Percentiles rank a stretch among this genome's conserved stretches.
phyloP scores from a whole-genome alignment of 1,284 basidiomycete species.

The Cutaneotrichosporon arboriforme region DNA sequence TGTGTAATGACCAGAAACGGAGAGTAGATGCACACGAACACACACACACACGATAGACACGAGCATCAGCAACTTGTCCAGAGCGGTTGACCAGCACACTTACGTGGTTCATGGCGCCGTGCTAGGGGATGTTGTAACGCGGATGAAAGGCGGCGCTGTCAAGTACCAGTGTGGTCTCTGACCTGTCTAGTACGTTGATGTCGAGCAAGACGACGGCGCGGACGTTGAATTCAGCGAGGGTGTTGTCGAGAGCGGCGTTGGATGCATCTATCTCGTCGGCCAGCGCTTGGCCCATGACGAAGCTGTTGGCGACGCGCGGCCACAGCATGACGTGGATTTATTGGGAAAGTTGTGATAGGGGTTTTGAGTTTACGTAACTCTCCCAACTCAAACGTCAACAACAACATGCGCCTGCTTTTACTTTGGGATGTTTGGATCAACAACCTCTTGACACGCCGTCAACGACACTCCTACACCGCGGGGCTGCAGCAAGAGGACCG shows the following conservation, averaged over 20 bases:
- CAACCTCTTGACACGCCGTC: neutral
- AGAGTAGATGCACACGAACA: too few species aligned
- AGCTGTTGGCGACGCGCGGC: slow-evolving; percentile 14
- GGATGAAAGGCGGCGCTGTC: neutral
- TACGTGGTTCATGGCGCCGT: slow-evolving; percentile 26
- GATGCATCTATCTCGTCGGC: neutral
- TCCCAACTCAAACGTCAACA: slow-evolving; percentile 6
- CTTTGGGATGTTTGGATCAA: slow-evolving; percentile 9
- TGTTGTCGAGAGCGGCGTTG: neutral
- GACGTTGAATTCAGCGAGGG: neutral
- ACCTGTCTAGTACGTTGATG: neutral
- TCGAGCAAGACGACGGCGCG: neutral
- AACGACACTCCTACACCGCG: neutral
- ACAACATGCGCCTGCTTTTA: slow-evolving; percentile 9
- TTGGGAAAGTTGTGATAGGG: neutral
- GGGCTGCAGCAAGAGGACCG: neutral
- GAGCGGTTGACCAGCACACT: neutral
- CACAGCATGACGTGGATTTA: slow-evolving; percentile 5
- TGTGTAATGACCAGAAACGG: neutral
- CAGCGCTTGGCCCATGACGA: neutral
- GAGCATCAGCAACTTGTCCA: slow-evolving; percentile 2
- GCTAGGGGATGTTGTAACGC: neutral
- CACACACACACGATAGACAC: too few species aligned
- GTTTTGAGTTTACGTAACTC: neutral
- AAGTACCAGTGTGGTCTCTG: too few species aligned